Percentiles rank a stretch among this genome's conserved stretches.
These are phyloP conservation scores for Ophiognomonia clavigignenti-juglandacearum DNA, from an alignment of 2,329 filamentous ascomycete genomes.

Conservation along the genomic window DNA sequence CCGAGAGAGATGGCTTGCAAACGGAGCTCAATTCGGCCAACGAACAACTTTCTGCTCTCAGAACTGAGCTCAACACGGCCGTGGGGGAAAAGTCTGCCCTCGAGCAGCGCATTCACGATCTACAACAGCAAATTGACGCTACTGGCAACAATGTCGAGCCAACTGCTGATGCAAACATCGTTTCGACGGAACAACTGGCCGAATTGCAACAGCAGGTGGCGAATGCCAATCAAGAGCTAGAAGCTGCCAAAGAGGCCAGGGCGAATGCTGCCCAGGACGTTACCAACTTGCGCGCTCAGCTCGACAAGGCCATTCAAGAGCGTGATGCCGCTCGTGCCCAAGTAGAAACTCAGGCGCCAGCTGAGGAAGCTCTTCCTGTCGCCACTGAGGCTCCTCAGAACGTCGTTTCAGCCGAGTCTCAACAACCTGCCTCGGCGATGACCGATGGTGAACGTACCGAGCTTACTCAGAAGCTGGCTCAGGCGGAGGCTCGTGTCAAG, in stretches of 20 bases:
- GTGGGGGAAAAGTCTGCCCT: constrained; percentile 29
- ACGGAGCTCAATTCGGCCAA: constrained; percentile 42
- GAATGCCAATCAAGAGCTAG: constrained; percentile 51
- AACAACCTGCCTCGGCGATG: constrained; percentile 27
- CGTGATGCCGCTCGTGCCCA: constrained; percentile 56
- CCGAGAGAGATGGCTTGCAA: constrained; percentile 49
- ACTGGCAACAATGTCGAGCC: constrained; percentile 3
- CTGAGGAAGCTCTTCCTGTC: constrained; percentile 18
- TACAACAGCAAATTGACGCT: constrained; percentile 34
- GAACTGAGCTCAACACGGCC: constrained; percentile 51
- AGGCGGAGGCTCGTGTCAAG: constrained; percentile 55
- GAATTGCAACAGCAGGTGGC: constrained; percentile 43
- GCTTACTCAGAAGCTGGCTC: constrained; percentile 58
- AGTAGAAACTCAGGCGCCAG: constrained; percentile 22
- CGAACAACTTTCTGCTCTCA: constrained; percentile 30
- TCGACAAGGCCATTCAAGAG: constrained; percentile 58
- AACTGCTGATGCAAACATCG: constrained; percentile 31
- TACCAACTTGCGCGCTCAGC: constrained; percentile 47
- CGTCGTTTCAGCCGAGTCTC: constrained; percentile 18
- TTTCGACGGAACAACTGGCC: constrained; percentile 42
- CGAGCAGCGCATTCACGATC: constrained; percentile 31
- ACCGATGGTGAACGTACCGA: constrained; percentile 55
- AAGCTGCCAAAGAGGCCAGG: constrained; percentile 63
- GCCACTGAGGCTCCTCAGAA: constrained; percentile 24
- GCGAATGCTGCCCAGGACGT: constrained; percentile 62